Percentiles rank a stretch among this genome's conserved stretches.
Conservation (phyloP, 148 eudicot species). For the Silene conica region DNA sequence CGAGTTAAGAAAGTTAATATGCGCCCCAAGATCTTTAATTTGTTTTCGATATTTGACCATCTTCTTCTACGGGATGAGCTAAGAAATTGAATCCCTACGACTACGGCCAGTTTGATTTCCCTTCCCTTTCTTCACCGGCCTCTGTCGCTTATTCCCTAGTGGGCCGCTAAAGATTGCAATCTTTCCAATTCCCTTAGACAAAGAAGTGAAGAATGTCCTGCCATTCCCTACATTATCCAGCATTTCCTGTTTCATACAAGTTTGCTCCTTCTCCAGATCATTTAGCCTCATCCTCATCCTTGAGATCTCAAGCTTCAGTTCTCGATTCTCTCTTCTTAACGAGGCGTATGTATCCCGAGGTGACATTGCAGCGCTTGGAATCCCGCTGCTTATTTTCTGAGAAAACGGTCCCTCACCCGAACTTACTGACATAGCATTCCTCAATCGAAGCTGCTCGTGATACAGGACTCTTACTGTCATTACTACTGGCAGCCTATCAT, state of each 20-base stretch:
- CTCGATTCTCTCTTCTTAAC: conserved; percentile 67
- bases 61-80: conserved; percentile 6
- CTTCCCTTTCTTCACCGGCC: conserved; percentile 37
- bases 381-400: conserved; percentile 57
- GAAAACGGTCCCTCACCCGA: conserved; percentile 47
- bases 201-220: conserved; percentile 46
- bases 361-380: conserved; percentile 64
- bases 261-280: conserved; percentile 73
- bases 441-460: conserved; percentile 56
- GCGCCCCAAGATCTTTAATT: background rate
- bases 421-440: conserved; percentile 44
- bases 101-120: conserved; percentile 35
- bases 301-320: conserved; percentile 69
- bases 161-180: conserved; percentile 43
- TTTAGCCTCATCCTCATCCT: conserved; percentile 73
- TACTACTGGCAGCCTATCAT: conserved; percentile 64
- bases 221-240: conserved; percentile 47
- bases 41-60: background rate
- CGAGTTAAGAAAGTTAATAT: background rate
- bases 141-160: conserved; percentile 37
- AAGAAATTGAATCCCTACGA: conserved; percentile 51
- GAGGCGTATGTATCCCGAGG: conserved; percentile 77
- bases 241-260: conserved; percentile 71
- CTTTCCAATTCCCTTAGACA: conserved; percentile 53
- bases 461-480: conserved; percentile 64